These are phyloP conservation scores for Gymnopilus junonius DNA, from an alignment of 768 basidiomycete genomes.

Conservation along the genomic window DNA sequence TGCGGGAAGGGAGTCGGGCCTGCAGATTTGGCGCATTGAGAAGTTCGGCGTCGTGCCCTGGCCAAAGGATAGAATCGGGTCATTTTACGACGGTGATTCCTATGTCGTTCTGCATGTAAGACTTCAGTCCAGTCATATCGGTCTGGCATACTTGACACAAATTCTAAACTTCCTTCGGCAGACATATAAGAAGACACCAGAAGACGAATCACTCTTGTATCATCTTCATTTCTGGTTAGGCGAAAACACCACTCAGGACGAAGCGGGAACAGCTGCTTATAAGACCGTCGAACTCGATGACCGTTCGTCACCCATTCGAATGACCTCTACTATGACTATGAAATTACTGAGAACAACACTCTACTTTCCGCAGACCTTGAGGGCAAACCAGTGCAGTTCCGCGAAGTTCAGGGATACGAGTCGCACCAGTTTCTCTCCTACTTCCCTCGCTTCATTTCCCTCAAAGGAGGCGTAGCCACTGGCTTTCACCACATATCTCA, in stretches of 20 bases:
- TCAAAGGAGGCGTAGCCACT: conserved; percentile 35
- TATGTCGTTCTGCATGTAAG: conserved; percentile 67
- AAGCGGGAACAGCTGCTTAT: conserved; percentile 66
- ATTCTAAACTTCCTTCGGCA: too few relatives aligned
- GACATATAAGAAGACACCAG: conserved; percentile 62
- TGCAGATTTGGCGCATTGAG: conserved; percentile 65
- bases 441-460: conserved; percentile 33
- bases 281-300: conserved; percentile 73
- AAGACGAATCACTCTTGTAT: conserved; percentile 51
- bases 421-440: conserved; percentile 45
- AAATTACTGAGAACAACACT: neutral
- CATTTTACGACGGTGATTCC: conserved; percentile 68
- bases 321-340: neutral
- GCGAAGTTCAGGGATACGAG: conserved; percentile 65
- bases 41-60: conserved; percentile 58
- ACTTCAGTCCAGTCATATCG: conserved; percentile 19
- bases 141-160: neutral
- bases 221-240: conserved; percentile 74
- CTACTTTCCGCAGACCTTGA: conserved; percentile 47
- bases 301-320: conserved; percentile 41
- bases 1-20: conserved; percentile 45
- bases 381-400: conserved; percentile 61
- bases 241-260: conserved; percentile 60
- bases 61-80: conserved; percentile 53
- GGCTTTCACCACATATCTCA: conserved; percentile 38